Evolutionary conservation across 495 filamentous ascomycete genomes (phyloP), one percentile per base, ranked within the genome.

Genomic region (Bombardia bombarda): DNA sequence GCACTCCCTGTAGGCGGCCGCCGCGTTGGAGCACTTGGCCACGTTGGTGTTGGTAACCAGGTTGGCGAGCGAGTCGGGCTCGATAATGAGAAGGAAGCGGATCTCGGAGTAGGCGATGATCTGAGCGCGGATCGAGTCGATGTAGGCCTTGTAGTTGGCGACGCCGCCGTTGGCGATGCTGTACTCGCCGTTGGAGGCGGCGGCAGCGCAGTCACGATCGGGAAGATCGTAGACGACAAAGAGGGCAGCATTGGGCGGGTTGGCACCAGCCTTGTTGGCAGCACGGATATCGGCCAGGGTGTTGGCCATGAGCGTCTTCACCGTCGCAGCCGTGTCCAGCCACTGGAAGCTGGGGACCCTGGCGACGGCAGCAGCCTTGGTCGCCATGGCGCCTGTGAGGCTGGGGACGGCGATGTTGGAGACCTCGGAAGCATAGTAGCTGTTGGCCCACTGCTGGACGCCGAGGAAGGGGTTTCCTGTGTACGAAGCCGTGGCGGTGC

Each of bases 41-140:
- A 82, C 67, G 53, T 65, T 65, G 60, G 77, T 53, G 65, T 90
- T 89, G 62, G 86, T 90, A 50, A 89, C 78, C 57, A 89, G 61
- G 69, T 90, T 90, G 50, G 83, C 79, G 32, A 89, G 72, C 38
- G 80, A 84, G 63, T 89, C 86, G 42, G 86, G 86, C 63, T 90
- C 85, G 46, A 74, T 70, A 52, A 80, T 66, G 23, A 84, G 65
- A 42, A 67, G 62, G 40, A 71, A 61, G 42, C 71, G 66, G 40
- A 69, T 67, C 55, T 77, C 73, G 39, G 75, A 70, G 65, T 73
- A 74, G 20, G 63, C 61, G 52, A 70, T 63, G 45, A 79, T 50
- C 43, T 67, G 64, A 46, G 58, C 53, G 58, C 75, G 77, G 62
- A 87, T 82, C 47, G 72, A 68, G 60, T 86, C 79, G 61, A 87